Conservation (phyloP, 2,329 filamentous ascomycete species). For the Fusarium sp. region DNA sequence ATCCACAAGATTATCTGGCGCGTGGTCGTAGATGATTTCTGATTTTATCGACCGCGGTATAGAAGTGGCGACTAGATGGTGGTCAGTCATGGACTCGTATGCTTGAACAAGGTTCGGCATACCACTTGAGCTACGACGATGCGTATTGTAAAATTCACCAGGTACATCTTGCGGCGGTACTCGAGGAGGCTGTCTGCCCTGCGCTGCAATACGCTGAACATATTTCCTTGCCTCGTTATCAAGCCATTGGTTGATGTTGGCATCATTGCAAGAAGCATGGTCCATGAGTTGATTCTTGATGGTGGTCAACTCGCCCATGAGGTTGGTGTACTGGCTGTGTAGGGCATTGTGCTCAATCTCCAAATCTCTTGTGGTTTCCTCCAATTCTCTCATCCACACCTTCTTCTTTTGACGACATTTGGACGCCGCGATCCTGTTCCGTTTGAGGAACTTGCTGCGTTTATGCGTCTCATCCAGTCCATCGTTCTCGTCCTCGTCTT, state of each 20-base stretch:
- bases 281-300: constrained; percentile 64
- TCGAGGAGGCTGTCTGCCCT: not conserved
- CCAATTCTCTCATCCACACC: constrained; percentile 61
- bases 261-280: constrained; percentile 63
- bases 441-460: constrained; percentile 70
- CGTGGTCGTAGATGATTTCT: constrained; percentile 51
- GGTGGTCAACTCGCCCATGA: constrained; percentile 57
- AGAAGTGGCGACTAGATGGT: not conserved
- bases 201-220: constrained; percentile 48
- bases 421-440: constrained; percentile 77
- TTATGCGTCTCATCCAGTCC: constrained; percentile 50
- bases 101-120: not conserved
- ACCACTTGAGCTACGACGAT: constrained; percentile 23
- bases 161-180: not conserved
- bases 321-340: constrained; percentile 54
- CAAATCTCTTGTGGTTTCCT: constrained; percentile 56
- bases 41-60: constrained; percentile 11
- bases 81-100: not conserved
- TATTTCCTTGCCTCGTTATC: constrained; percentile 62
- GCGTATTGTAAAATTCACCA: not conserved
- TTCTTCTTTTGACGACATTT: constrained; percentile 78
- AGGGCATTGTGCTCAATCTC: constrained; percentile 57
- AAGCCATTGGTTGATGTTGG: constrained; percentile 65
- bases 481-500: constrained; percentile 27
- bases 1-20: constrained; percentile 50